Evolutionary conservation across 306 rosid species (phyloP), one percentile per base, ranked within the genome.

Genomic region (Fragaria ananassa): DNA sequence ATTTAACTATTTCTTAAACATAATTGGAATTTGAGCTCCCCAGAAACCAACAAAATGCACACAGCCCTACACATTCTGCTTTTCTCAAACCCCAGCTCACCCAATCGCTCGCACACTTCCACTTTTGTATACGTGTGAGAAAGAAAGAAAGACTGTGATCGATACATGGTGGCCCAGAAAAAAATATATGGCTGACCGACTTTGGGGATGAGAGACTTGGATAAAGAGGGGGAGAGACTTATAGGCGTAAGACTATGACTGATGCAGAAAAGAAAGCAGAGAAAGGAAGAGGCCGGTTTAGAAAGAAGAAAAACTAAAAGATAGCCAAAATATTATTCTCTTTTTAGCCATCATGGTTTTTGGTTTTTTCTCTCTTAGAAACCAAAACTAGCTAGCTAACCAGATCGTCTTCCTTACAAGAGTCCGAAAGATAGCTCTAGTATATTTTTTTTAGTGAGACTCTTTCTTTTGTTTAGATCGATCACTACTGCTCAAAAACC

Each of bases 161-260:
- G 68, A 14, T 27, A 79, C 35, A 77, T 79, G 88, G 91, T 88
- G 95, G 91, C 77, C 93, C 93, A 89, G 72, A 39, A 71, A 71
- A 71, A 77, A 70, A 88, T 86, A 85, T 79, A 82, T 85, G 93
- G 96, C 88, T 85, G 93, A 89, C 87, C 83, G 80, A 83, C 80
- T 79, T 83, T 85, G 87, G 80, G 83, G 88, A 76, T 79, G 57
- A 69, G 80, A 80, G 80, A 80, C 85, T 78, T 79, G 79, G 82
- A 87, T 71, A 85, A 83, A 81, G 87, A 80, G 81, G 86, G 86
- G 81, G 18, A 87, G 74, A 77, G 84, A 79, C 83, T 81, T 46
- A 39, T 63, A 47, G 37, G 82, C 81, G 67, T 72, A 74, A 71
- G 68, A 77, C 77, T 72, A 49, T 14, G 81, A 87, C 81, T 72